Evolutionary conservation across 352 stramenopile species (phyloP), one percentile per base, ranked within the genome.

Genomic region (Globisporangium megalacanthum): DNA sequence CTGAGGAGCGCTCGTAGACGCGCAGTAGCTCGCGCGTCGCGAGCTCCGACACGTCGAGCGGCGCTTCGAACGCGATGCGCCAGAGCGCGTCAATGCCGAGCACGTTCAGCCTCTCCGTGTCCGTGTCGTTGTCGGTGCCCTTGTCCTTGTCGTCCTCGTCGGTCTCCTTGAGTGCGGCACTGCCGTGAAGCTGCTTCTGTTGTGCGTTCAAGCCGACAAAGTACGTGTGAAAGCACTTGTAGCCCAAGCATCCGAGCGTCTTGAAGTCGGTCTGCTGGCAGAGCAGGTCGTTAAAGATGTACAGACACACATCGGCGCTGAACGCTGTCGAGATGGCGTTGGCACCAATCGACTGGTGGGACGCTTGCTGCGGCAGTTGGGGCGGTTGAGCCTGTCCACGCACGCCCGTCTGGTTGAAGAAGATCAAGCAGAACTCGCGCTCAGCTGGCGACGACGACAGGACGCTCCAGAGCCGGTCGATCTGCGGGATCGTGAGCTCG

Each of bases 151-250:
- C 8, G 47, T 29, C 25, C 25, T 29, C 25, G 25, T 29, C 25
- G 25, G 25, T 29, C 25, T 29, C 25, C 25, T 29, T 29, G 25
- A 29, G 25, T 29, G 25, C 25, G 25, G 25, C 25, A 29, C 56
- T 58, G 47, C 17, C 53, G 37, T 29, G 52, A 15, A 71, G 65
- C 35, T 77, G 49, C 54, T 82, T 80, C 7, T 73, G 73, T 20
- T 82, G 71, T 15, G 75, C 65, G 57, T 95, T 95, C 41, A 95
- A 45, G 0, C 70, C 78, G 11, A 91, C 72, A 58, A 95, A 95
- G 44, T 91, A 95, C 13, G 83, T 91, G 58, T 93, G 82, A 31
- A 95, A 95, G 50, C 86, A 95, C 52, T 88, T 84, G 62, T 94
- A 95, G 1, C 86, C 86, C 54, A 90, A 70, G 14, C 67, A 77